Conservation (phyloP, 352 stramenopile genomes). For the Elongisporangium undulatum region DNA sequence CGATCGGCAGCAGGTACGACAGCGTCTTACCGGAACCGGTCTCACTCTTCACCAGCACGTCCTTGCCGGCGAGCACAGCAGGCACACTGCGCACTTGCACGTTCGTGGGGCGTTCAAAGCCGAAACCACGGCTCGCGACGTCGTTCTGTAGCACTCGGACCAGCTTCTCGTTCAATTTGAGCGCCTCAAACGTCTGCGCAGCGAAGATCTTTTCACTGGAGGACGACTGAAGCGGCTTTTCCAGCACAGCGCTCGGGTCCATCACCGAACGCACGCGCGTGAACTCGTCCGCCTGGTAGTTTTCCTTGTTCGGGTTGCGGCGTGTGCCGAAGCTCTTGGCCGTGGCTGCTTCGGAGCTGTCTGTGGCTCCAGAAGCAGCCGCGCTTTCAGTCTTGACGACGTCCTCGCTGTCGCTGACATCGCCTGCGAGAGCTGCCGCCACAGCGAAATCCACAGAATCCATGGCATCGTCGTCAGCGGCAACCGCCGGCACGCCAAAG, state of each 20-base stretch:
- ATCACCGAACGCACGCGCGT: conserved; percentile 45
- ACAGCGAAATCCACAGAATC: conserved; percentile 8
- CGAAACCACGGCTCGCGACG: conserved; percentile 51
- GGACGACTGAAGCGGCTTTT: conserved; percentile 65
- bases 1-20: conserved; percentile 94
- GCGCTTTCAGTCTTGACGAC: not conserved
- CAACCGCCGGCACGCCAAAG: not conserved
- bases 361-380: not conserved
- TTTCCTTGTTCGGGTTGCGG: conserved; percentile 81
- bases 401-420: conserved; percentile 8
- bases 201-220: conserved; percentile 84
- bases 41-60: conserved; percentile 95
- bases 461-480: not conserved
- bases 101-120: conserved; percentile 66
- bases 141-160: conserved; percentile 67
- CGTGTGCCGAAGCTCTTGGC: conserved; percentile 59
- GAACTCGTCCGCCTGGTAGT: conserved; percentile 60
- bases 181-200: conserved; percentile 62
- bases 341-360: not conserved
- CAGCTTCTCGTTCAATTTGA: conserved; percentile 62
- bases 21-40: conserved; percentile 97
- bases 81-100: conserved; percentile 84
- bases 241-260: conserved; percentile 49
- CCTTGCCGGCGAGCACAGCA: conserved; percentile 55
- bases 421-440: not conserved